Percentiles rank a stretch among this genome's conserved stretches.
Evolutionary conservation across 345 rosid genomes (phyloP).

Genomic region (Brassica juncea): DNA sequence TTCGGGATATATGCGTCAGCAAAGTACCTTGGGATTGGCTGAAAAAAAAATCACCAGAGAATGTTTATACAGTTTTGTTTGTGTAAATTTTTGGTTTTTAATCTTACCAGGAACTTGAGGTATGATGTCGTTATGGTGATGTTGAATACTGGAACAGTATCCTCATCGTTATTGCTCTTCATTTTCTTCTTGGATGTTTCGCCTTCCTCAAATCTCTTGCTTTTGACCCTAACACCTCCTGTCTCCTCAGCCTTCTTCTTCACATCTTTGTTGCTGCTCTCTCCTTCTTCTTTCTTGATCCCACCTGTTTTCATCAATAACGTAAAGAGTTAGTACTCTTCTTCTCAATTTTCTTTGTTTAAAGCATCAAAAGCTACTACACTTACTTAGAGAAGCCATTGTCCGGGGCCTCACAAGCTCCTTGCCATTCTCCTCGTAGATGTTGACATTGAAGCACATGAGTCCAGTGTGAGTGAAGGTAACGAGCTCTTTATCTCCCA

Average conservation of each 20-base stretch:
- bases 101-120: slow-evolving; percentile 23
- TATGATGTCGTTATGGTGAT: slow-evolving; percentile 18
- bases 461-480: slow-evolving; percentile 27
- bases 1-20: neutral
- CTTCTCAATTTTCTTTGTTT: neutral
- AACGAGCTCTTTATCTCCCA: slow-evolving; percentile 34
- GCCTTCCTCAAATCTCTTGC: neutral
- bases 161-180: neutral
- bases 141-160: slow-evolving; percentile 11
- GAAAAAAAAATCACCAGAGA: neutral
- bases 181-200: neutral
- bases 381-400: slow-evolving; percentile 7
- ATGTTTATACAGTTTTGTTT: neutral
- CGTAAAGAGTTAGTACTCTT: neutral
- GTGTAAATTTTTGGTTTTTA: neutral
- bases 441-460: slow-evolving; percentile 18
- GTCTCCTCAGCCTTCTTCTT: neutral
- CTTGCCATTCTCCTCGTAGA: slow-evolving; percentile 18
- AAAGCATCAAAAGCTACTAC: neutral
- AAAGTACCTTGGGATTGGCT: slow-evolving; percentile 30
- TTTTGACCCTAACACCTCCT: neutral
- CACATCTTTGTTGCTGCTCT: neutral
- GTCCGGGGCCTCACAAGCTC: neutral
- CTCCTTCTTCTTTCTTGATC: neutral
- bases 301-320: neutral